Base-by-base conservation (phyloP, 192 early-diverging fungal genomes). In the Kappamyces sp. region DNA sequence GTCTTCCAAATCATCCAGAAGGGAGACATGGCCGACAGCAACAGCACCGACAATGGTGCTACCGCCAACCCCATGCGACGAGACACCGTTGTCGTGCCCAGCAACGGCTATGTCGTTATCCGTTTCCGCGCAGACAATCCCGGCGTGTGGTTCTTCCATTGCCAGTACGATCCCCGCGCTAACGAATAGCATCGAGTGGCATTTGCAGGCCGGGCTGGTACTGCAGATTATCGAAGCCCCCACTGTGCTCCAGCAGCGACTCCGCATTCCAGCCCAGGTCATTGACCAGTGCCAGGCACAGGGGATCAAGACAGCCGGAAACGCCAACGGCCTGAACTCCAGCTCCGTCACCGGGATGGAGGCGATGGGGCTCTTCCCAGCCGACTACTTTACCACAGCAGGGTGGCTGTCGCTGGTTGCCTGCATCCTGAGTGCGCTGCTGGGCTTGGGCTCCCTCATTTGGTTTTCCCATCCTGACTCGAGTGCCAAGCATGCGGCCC, bases 61-160 rank as follows among this genome's bases (percentile, higher is more conserved):
- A 69, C 15, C 66, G 51, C 75, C 15, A 84, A 82, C 50, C 90
- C 90, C 2, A 55, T 82, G 8, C 75, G 82, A 10, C 83, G 92
- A 61, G 92, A 94, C 64, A 87, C 85, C 3, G 76, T 91, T n/a
- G 66, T 74, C 3, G 75, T 91, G 3, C 85, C 85, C 7, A 73
- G 73, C 53, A 72, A 79, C 35, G 75, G 85, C 52, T 87, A 82
- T 55, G 76, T 79, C 5, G 74, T 87, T 4, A 64, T 94, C 62
- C 78, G 89, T 36, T 90, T 90, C 74, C 55, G 75, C 34, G 86
- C 87, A 5, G 84, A 91, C 66, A 92, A 92, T 70, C 86, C 88
- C 7, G 90, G 90, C 46, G 74, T 79, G 7, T 90, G 87, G 88
- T 66, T 88, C 51, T 80, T 91, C 76, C 92, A 92, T 72, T 94